Base-by-base conservation (phyloP, 2,329 filamentous ascomycete species). In the Pseudopyrenochaeta lycopersici region DNA sequence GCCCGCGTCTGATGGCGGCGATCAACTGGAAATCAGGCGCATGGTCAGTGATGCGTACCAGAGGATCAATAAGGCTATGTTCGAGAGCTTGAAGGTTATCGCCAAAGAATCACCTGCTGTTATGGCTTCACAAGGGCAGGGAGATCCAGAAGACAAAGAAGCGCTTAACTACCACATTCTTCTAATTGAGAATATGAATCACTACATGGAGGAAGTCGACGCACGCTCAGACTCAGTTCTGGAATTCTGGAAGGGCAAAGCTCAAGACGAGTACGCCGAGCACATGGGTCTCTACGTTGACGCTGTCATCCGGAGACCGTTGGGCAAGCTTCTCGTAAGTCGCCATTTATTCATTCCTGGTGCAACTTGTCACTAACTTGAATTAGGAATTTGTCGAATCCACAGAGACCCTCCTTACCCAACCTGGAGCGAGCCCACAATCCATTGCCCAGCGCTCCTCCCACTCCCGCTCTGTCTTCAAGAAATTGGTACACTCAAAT, bases 131-230 rank as follows among this genome's bases (percentile, higher is more conserved):
- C 74, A 81, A 62, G 73, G 78, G 39, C 74, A 80, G 62, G 78
- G 77, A 44, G 88, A 90, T 65, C 84, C 86, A 1, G 95, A 98
- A 74, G 95, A 98, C 72, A 98, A 99, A 78, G 93, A 97, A 75
- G 91, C 92, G 4, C 85, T 99, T 56, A 98, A 98, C 78, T 97
- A 96, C 78, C 93, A 98, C 76, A 97, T 99, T 67, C 84, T 98
- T 30, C 84, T 98, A 48, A 98, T 99, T 64, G 94, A 99, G 76
- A 99, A 99, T 76, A 97, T 97, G 92, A 96, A 97, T 71, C 92
- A 97, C 76, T 98, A 96, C 77, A 82, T 95, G 10, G 93, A 98
- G 73, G 93, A 97, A 75, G 90, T 96, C 7, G 91, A 96, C 63
- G 80, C 89, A 14, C 84, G 86, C 15, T 84, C 85, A 32, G 86